These are phyloP conservation scores for Tetragonia tetragonoides DNA, from an alignment of 148 eudicot species.

Conservation along the genomic window DNA sequence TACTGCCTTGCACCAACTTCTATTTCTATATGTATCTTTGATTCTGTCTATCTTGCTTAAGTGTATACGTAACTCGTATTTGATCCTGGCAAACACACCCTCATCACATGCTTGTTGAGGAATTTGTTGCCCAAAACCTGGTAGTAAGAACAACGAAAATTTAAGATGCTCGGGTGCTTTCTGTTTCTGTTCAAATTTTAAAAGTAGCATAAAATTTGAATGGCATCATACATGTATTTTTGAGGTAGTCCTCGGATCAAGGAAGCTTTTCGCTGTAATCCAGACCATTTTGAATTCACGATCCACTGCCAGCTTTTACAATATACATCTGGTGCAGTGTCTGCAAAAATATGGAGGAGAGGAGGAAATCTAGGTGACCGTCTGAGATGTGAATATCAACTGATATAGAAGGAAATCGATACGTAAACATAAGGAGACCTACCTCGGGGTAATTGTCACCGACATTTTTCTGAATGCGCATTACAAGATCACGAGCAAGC, in stretches of 20 bases:
- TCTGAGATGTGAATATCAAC: background rate
- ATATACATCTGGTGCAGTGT: constrained; percentile 90
- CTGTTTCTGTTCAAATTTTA: constrained; percentile 3
- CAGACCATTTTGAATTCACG: constrained; percentile 59
- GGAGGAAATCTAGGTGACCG: constrained; percentile 1
- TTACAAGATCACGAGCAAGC: constrained; percentile 79
- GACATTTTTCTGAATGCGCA: constrained; percentile 91
- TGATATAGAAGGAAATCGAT: background rate
- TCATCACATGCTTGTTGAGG: no score
- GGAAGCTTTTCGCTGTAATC: constrained; percentile 73
- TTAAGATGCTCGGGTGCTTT: constrained; percentile 4
- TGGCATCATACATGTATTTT: constrained; percentile 69
- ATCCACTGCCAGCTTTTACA: constrained; percentile 86
- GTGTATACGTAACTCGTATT: no score
- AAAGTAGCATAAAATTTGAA: constrained; percentile 1
- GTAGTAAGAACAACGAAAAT: constrained; percentile 12
- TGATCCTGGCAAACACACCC: no score
- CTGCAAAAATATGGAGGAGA: constrained; percentile 37
- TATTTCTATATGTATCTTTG: no score
- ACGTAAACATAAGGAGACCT: background rate
- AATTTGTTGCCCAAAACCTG: constrained; percentile 91
- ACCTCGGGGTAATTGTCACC: constrained; percentile 98
- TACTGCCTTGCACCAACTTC: no score
- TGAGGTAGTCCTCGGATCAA: constrained; percentile 81
- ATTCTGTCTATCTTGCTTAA: no score